Conservation (phyloP, 2,329 filamentous ascomycete species). For the Pseudogymnoascus sp. region DNA sequence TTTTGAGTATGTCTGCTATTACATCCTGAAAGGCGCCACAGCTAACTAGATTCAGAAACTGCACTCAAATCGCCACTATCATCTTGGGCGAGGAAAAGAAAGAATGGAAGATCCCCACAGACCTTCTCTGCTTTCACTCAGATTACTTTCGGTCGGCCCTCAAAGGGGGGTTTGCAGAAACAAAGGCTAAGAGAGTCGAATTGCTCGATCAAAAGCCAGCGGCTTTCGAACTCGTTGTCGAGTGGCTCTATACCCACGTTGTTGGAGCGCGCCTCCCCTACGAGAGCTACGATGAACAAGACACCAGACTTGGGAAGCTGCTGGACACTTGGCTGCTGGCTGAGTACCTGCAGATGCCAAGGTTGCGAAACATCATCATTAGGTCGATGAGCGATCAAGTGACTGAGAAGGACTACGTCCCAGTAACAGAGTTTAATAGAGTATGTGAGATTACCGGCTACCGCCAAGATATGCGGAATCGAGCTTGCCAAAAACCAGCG, state of each 20-base stretch:
- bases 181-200: neutral
- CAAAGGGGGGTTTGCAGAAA: neutral
- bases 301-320: no score
- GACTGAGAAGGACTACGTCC: no score
- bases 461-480: neutral
- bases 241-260: slow-evolving; percentile 5
- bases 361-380: neutral
- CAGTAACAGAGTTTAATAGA: neutral
- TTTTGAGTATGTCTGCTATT: neutral
- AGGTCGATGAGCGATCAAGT: neutral
- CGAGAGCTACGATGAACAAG: no score
- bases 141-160: neutral
- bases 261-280: no score
- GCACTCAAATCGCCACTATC: neutral
- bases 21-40: neutral
- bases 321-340: no score
- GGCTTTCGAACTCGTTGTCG: neutral
- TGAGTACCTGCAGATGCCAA: neutral
- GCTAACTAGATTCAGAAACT: neutral
- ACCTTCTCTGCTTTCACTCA: neutral
- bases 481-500: neutral
- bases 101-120: neutral
- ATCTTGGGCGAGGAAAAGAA: neutral
- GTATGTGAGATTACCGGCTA: no score
- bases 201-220: neutral